Base-by-base conservation (phyloP, 2,329 filamentous ascomycete genomes). In the Kalaharituber pfeilii region DNA sequence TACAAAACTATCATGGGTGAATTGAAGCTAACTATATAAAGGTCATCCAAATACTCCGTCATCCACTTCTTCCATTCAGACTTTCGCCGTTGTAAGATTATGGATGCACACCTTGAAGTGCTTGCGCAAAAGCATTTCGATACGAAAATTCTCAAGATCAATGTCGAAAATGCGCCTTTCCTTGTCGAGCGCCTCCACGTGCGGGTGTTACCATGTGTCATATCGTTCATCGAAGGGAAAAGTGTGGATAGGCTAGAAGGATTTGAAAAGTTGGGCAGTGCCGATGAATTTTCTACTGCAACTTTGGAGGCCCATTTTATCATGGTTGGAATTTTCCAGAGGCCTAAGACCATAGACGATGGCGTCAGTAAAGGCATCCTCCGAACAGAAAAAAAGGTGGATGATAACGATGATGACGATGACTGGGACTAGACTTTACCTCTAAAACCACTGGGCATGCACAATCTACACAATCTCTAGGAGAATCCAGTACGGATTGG, bases 91-190 rank as follows among this genome's bases (percentile, higher is more conserved):
- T 71, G 69, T 55, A 64, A 67, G 45, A 66, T 70, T 42, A 69
- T 71, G 67, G 68, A 70, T 58, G 59, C 61, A 2, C 69, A 70
- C 61, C 60, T 71, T 18, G 63, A 68, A 60, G 64, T 66, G 9
- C 67, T 79, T 39, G 75, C 76, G 1, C 69, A 70, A 18, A 75
- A 74, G 56, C 76, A 79, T 62, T 76, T 76, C 58, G 76, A 79
- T 61, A 77, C 76, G 2, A 68, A 76, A 18, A 75, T 79, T 53
- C 65, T 78, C 18, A 72, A 70, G 57, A 77, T 79, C 63, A 75
- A 76, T 58, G 76, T 79, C 29, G 75, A 78, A 53, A 77, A 79
- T 56, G 75, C 74, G 5, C 75, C 76, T 1, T 79, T 78, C 56
- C 65, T 79, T 52, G 75, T 78, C 25, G 73, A 74, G 2, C 77